These are phyloP conservation scores for Beauveria caledonica DNA, from an alignment of 2,329 filamentous ascomycete genomes.

Conservation along the genomic window DNA sequence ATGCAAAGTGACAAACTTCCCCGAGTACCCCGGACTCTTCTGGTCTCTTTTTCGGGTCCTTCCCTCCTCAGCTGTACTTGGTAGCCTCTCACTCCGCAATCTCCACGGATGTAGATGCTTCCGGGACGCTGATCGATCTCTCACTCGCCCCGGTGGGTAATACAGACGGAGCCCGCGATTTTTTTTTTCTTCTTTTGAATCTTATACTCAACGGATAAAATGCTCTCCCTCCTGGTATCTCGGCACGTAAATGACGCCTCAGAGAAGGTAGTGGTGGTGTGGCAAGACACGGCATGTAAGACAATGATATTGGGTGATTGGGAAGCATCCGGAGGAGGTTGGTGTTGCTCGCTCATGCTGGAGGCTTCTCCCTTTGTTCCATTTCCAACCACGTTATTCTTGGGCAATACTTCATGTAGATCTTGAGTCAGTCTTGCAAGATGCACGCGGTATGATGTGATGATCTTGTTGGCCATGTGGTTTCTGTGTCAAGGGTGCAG, in stretches of 20 bases:
- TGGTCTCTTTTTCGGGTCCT: no score
- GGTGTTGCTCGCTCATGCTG: background rate
- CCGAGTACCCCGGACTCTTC: no score
- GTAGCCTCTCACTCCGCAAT: no score
- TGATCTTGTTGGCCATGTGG: background rate
- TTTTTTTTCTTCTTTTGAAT: background rate
- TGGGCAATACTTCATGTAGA: no score
- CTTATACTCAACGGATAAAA: no score
- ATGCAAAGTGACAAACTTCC: no score
- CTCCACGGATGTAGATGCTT: no score
- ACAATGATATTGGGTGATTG: background rate
- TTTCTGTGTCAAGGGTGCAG: background rate
- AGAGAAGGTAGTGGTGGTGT: background rate
- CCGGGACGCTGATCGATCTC: no score
- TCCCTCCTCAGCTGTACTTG: no score
- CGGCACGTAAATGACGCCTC: background rate
- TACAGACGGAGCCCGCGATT: no score
- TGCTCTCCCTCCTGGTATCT: background rate
- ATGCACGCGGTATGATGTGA: background rate
- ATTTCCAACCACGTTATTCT: background rate
- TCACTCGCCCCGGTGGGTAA: no score
- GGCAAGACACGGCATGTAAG: constrained; percentile 7
- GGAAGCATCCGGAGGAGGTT: background rate
- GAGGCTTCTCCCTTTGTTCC: background rate
- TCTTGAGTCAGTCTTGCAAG: no score